Evolutionary conservation across 148 eudicot genomes (phyloP).

Genomic region (Rhododendron kiyosumense): DNA sequence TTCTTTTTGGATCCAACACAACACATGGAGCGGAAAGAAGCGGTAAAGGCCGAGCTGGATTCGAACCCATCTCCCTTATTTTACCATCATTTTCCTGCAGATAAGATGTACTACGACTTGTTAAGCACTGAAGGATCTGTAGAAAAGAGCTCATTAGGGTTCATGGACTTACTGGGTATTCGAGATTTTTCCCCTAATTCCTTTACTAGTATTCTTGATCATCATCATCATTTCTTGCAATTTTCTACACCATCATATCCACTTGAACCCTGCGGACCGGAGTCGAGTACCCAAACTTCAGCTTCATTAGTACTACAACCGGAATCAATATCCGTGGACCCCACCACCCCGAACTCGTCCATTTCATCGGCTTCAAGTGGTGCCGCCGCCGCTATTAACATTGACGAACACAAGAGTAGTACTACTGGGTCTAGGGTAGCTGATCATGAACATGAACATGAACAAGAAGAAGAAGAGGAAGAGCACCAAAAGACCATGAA

Average conservation of each 20-base stretch:
- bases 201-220: not conserved
- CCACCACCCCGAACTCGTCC: constrained; percentile 58
- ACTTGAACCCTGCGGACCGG: not conserved
- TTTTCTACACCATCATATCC: not conserved
- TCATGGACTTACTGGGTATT: constrained; percentile 69
- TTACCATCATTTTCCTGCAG: constrained; percentile 5
- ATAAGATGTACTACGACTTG: not conserved
- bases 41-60: constrained; percentile 17
- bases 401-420: constrained; percentile 11
- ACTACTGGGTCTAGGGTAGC: constrained; percentile 1
- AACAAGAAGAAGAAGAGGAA: constrained; percentile 15
- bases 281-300: not conserved
- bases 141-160: constrained; percentile 38
- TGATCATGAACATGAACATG: constrained; percentile 21
- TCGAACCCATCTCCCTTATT: constrained; percentile 7
- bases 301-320: too few species aligned
- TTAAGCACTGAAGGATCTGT: not conserved
- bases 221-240: not conserved
- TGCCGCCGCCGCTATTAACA: not conserved
- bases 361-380: constrained; percentile 38
- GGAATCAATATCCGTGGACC: constrained; percentile 5
- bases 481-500: constrained; percentile 25
- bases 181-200: constrained; percentile 24
- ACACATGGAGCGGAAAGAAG: not conserved
- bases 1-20: not conserved